Evolutionary conservation across 129 eudicot species (phyloP).

Genomic region (Flaveria ramosissima): DNA sequence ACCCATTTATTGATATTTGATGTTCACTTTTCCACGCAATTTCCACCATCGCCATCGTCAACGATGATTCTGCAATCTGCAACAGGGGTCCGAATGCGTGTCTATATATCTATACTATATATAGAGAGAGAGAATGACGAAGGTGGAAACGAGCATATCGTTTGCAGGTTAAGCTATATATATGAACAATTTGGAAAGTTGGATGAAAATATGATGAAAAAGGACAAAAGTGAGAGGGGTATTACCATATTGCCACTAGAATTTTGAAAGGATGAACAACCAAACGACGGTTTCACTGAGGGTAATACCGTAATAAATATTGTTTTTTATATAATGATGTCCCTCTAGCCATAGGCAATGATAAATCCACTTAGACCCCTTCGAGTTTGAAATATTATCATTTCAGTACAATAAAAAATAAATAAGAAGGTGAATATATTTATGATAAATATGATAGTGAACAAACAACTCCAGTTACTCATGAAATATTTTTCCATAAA

Average conservation of each 20-base stretch:
- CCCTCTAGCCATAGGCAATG: neutral
- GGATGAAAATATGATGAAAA: neutral
- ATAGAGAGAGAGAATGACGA: neutral
- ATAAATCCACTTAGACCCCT: neutral
- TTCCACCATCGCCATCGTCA: neutral
- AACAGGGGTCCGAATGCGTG: no score
- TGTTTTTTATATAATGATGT: neutral
- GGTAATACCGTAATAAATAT: neutral
- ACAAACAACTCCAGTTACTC: no score
- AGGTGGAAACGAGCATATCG: no score
- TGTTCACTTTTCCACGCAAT: neutral
- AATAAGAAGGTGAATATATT: no score
- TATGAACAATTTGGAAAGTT: neutral
- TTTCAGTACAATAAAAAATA: neutral
- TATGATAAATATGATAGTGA: no score
- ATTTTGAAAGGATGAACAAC: neutral
- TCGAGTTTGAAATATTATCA: neutral
- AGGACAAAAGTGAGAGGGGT: neutral
- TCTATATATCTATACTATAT: no score
- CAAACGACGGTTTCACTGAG: neutral
- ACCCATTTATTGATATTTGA: neutral
- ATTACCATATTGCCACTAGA: conserved; percentile 11
- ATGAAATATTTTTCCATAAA: no score
- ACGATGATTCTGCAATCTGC: neutral
- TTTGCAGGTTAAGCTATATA: conserved; percentile 4